Base-by-base conservation (phyloP, 345 rosid genomes). In the Microcos paniculata region DNA sequence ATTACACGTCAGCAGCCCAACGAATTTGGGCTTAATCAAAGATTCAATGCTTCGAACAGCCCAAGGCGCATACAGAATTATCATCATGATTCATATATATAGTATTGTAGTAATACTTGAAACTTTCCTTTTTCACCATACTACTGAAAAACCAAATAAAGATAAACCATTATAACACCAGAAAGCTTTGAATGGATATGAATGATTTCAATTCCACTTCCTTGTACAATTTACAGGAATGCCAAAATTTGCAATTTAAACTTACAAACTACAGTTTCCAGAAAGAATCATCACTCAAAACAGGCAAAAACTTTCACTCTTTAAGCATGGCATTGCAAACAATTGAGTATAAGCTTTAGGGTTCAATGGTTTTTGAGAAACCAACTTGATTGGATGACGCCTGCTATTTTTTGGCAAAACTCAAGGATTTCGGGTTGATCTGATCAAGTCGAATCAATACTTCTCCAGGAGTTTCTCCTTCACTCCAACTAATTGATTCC, bases 401-500 rank as follows among this genome's bases (percentile, higher is more conserved):
- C 42, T 65, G 38, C 79, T 8, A 83, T 43, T 74, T 79, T 53
- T 82, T 82, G 45, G 77, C 83, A 79, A 87, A 89, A 61, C 83
- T 84, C 75, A 86, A 73, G 15, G 43, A 13, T 72, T 82, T 83
- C 13, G 77, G 89, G 67, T 86, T 62, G 76, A 87, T 76, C 14
- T 76, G 77, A 30, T 82, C 89, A 45, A 88, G 38, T 16, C 72
- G 85, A 58, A 91, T 83, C 40, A 73, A 16, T 55, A 89, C 75
- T 9, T 76, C 73, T 45, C 93, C 93, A 2, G 68, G 58, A 55
- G 52, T 74, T 56, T 53, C 84, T 40, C 74, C 95, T 73, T 85
- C 86, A 4, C 24, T 74, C 90, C 93, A 87, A 15, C 76, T 23
- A 0, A 91, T 75, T 8, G 91, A 88, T 69, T 91, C 88, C 70